phyloP scores from a whole-genome alignment of 331 rosid genomes.

The Cucumis variabilis region DNA sequence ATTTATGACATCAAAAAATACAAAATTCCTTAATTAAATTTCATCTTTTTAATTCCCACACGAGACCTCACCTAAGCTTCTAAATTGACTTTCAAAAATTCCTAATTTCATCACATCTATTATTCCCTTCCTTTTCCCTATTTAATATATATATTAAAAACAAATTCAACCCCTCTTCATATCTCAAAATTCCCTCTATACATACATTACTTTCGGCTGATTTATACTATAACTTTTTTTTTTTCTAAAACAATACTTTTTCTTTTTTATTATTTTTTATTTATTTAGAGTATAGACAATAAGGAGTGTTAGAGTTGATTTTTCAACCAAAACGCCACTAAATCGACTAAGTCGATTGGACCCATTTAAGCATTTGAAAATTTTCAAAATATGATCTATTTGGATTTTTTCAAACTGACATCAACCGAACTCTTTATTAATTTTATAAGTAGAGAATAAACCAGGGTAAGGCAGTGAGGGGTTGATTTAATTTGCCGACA shows the following conservation, averaged over 20 bases:
- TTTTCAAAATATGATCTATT: too few species aligned
- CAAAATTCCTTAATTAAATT: neutral
- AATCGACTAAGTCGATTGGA: too few species aligned
- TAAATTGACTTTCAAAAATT: slow-evolving; percentile 22
- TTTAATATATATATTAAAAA: too few species aligned
- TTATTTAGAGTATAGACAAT: too few species aligned
- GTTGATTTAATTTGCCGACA: neutral
- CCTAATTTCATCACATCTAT: too few species aligned
- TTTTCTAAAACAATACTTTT: neutral
- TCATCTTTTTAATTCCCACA: neutral
- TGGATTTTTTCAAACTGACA: too few species aligned
- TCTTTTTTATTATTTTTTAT: too few species aligned
- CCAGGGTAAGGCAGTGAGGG: neutral
- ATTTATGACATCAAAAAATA: neutral
- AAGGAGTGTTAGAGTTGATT: too few species aligned
- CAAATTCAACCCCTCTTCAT: too few species aligned
- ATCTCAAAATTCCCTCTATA: neutral
- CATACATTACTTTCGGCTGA: neutral
- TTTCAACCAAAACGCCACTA: too few species aligned
- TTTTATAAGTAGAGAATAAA: neutral
- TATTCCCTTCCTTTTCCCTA: neutral
- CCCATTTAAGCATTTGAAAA: too few species aligned
- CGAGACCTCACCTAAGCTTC: neutral
- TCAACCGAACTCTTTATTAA: too few species aligned
- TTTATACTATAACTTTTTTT: neutral